phyloP scores from a whole-genome alignment of 192 early-diverging fungal species.

The Coemansia sp. region DNA sequence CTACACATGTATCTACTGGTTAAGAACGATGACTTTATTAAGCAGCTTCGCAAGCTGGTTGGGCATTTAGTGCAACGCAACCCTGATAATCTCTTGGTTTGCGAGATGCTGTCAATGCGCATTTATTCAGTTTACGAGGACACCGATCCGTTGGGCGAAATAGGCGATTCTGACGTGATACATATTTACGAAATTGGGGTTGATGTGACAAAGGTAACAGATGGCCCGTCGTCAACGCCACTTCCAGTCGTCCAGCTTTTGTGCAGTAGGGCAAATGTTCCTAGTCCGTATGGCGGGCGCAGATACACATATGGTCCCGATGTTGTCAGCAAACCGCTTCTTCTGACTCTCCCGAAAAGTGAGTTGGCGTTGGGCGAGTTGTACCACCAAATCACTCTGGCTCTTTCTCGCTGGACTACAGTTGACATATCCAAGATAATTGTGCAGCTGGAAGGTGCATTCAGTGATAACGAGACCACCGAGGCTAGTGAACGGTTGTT shows the following conservation, averaged over 20 bases:
- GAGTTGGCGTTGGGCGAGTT: conserved; percentile 34
- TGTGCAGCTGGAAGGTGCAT: conserved; percentile 17
- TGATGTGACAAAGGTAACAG: conserved; percentile 16
- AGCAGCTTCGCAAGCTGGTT: conserved; percentile 60
- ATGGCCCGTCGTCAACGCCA: conserved; percentile 10
- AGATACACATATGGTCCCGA: conserved; percentile 32
- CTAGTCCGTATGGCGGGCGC: conserved; percentile 23
- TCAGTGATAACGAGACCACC: background rate
- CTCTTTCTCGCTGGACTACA: conserved; percentile 36
- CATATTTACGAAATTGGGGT: conserved; percentile 42
- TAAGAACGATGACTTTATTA: conserved; percentile 64
- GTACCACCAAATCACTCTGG: conserved; percentile 29
- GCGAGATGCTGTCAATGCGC: conserved; percentile 25
- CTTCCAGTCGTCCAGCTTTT: conserved; percentile 29
- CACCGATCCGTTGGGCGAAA: conserved; percentile 27
- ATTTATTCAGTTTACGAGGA: conserved; percentile 36
- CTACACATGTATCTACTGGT: conserved; percentile 58
- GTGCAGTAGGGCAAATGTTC: conserved; percentile 16
- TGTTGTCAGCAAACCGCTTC: conserved; percentile 34
- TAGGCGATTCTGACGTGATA: conserved; percentile 26
- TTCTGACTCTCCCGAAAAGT: conserved; percentile 25
- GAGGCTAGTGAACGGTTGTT: conserved; percentile 23
- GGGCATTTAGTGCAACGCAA: conserved; percentile 46
- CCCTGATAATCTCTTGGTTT: conserved; percentile 21
- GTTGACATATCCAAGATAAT: conserved; percentile 32